These are phyloP conservation scores for Microdochium paspali DNA, from an alignment of 2,329 filamentous ascomycete genomes.

Conservation along the genomic window DNA sequence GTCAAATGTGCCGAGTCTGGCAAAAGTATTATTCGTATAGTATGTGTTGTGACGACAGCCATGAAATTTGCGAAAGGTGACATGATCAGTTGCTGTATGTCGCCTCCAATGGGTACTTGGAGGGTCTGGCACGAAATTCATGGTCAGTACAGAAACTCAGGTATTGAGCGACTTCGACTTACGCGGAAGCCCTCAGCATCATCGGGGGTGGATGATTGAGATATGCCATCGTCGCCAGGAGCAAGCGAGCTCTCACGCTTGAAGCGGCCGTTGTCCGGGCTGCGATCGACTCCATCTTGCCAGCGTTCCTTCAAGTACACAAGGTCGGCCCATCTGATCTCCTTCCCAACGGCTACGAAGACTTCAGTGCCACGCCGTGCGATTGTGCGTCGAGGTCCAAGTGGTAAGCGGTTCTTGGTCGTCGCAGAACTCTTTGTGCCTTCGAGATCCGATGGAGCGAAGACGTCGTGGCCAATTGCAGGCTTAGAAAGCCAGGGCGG, in stretches of 20 bases:
- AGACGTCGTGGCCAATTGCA: constrained; percentile 69
- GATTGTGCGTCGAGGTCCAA: constrained; percentile 55
- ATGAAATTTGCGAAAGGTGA: constrained; percentile 77
- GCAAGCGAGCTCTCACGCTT: constrained; percentile 37
- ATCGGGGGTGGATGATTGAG: constrained; percentile 15
- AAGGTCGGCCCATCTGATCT: constrained; percentile 87
- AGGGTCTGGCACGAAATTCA: constrained; percentile 45
- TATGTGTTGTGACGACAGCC: constrained; percentile 79
- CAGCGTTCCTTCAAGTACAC: constrained; percentile 62
- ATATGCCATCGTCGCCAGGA: constrained; percentile 20
- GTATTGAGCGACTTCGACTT: constrained; percentile 16
- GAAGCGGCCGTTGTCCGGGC: constrained; percentile 25
- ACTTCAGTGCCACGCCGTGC: constrained; percentile 78
- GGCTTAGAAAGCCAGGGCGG: constrained; percentile 78
- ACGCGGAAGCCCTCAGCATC: constrained; percentile 37
- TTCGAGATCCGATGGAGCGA: constrained; percentile 40
- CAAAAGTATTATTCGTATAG: constrained; percentile 77
- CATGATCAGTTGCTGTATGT: constrained; percentile 76
- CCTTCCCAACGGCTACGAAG: constrained; percentile 79
- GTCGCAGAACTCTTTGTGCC: constrained; percentile 25
- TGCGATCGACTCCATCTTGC: constrained; percentile 21
- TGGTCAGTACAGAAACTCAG: constrained; percentile 2
- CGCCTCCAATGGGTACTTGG: constrained; percentile 66
- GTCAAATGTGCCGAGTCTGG: constrained; percentile 72
- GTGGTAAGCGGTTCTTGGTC: constrained; percentile 30